phyloP scores from a whole-genome alignment of 768 basidiomycete species.

The Tylopilus sp. region DNA sequence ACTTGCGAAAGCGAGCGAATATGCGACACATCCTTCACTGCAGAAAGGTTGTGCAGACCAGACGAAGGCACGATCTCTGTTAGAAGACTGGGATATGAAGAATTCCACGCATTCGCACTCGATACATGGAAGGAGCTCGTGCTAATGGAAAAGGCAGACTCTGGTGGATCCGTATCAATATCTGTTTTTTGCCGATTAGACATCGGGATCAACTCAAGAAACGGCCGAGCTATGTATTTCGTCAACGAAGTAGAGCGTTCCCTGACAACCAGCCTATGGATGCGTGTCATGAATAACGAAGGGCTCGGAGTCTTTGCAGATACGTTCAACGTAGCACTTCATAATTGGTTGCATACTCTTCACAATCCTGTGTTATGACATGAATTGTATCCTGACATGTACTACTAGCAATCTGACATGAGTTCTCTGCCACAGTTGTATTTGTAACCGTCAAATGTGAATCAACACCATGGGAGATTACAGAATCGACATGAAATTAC shows the following conservation, averaged over 20 bases:
- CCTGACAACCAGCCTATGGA: background rate
- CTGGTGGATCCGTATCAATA: background rate
- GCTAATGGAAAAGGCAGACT: background rate
- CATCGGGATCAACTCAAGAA: background rate
- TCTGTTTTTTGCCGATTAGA: background rate
- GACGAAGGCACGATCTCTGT: background rate
- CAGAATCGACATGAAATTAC: too few relatives aligned
- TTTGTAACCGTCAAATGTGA: too few relatives aligned
- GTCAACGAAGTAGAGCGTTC: background rate
- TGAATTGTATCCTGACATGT: background rate
- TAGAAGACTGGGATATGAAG: background rate
- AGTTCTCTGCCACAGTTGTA: too few relatives aligned
- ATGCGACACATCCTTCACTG: too few relatives aligned
- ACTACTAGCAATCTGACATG: too few relatives aligned
- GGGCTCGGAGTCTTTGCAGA: background rate
- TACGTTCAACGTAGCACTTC: background rate
- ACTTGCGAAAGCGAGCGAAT: too few relatives aligned
- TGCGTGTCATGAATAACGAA: background rate
- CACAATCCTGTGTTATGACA: too few relatives aligned
- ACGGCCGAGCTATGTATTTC: background rate
- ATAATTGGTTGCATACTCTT: background rate
- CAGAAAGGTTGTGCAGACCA: too few relatives aligned
- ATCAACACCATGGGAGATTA: too few relatives aligned
- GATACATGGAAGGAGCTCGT: background rate
- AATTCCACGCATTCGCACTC: background rate